phyloP scores from a whole-genome alignment of 495 filamentous ascomycete genomes.

The Letharia lupina region DNA sequence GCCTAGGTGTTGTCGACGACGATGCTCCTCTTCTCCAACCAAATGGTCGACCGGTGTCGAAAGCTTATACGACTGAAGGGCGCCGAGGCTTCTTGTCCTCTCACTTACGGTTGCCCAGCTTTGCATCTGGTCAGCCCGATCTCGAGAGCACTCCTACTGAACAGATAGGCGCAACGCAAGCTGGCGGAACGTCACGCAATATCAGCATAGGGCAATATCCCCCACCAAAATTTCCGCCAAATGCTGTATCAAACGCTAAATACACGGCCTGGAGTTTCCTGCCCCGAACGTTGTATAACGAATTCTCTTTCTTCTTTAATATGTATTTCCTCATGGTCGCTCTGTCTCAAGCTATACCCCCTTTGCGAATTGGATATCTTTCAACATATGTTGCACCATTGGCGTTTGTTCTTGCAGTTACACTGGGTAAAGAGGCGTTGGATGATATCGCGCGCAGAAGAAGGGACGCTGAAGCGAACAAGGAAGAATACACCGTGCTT shows the following conservation, averaged over 20 bases:
- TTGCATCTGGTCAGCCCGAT: conserved; percentile 35
- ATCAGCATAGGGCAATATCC: conserved; percentile 36
- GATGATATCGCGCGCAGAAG: conserved; percentile 83
- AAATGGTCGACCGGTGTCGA: neutral
- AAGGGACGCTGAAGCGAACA: conserved; percentile 88
- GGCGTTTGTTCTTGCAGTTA: conserved; percentile 83
- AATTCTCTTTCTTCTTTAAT: conserved; percentile 99
- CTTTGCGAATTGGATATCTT: conserved; percentile 85
- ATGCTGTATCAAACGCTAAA: conserved; percentile 92
- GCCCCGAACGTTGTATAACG: conserved; percentile 89
- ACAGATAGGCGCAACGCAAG: conserved; percentile 4
- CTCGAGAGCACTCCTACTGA: neutral
- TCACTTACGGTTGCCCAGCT: conserved; percentile 43
- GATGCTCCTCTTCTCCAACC: conserved; percentile 55
- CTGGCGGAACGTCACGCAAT: conserved; percentile 20
- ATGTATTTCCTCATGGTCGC: conserved; percentile 96
- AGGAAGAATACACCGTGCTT: conserved; percentile 78
- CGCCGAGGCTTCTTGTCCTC: conserved; percentile 23
- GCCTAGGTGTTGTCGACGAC: conserved; percentile 45
- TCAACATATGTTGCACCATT: conserved; percentile 91
- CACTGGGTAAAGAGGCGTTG: conserved; percentile 88
- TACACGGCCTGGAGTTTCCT: conserved; percentile 96
- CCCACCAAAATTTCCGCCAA: conserved; percentile 55
- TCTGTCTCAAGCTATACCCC: conserved; percentile 81
- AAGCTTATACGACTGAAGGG: conserved; percentile 5